Evolutionary conservation across 2,329 filamentous ascomycete species (phyloP).

Genomic region (Massarina eburnea): DNA sequence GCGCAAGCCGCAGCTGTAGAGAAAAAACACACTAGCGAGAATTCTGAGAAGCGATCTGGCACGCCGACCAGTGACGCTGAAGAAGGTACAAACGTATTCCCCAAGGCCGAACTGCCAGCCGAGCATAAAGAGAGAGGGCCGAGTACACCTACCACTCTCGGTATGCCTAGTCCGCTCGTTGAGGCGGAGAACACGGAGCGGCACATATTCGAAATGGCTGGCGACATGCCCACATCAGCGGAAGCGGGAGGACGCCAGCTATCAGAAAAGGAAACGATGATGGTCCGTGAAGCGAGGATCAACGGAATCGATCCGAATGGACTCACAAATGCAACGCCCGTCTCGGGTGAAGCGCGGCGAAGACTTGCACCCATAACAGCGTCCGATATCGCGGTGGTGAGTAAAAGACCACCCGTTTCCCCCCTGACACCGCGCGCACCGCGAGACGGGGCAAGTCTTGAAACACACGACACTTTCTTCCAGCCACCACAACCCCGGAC

Average conservation of each 20-base stretch:
- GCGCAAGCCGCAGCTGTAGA: conserved; percentile 23
- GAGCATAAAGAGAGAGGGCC: conserved; percentile 20
- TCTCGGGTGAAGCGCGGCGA: conserved; percentile 19
- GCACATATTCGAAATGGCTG: conserved; percentile 54
- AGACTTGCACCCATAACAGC: conserved; percentile 27
- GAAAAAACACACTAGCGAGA: conserved; percentile 18
- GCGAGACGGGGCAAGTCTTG: conserved; percentile 32
- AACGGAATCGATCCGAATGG: conserved; percentile 47
- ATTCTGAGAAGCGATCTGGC: conserved; percentile 23
- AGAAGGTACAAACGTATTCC: conserved; percentile 39
- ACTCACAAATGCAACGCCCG: conserved; percentile 18
- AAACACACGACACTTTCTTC: conserved; percentile 34
- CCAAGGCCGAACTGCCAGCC: conserved; percentile 49
- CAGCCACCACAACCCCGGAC: conserved; percentile 27
- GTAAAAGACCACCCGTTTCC: conserved; percentile 27
- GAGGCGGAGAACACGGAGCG: conserved; percentile 42
- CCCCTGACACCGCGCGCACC: conserved; percentile 36
- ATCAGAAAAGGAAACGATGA: conserved; percentile 52
- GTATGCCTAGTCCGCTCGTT: conserved; percentile 17
- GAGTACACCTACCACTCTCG: conserved; percentile 9
- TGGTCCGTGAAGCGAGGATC: conserved; percentile 47
- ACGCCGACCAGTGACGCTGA: conserved; percentile 24
- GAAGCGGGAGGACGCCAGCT: conserved; percentile 51
- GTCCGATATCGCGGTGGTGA: conserved; percentile 32
- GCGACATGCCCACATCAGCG: conserved; percentile 57